Percentiles rank a stretch among this genome's conserved stretches.
These are phyloP conservation scores for Oryza glaberrima DNA, from an alignment of 176 grass and related monocot genomes.

Conservation along the genomic window DNA sequence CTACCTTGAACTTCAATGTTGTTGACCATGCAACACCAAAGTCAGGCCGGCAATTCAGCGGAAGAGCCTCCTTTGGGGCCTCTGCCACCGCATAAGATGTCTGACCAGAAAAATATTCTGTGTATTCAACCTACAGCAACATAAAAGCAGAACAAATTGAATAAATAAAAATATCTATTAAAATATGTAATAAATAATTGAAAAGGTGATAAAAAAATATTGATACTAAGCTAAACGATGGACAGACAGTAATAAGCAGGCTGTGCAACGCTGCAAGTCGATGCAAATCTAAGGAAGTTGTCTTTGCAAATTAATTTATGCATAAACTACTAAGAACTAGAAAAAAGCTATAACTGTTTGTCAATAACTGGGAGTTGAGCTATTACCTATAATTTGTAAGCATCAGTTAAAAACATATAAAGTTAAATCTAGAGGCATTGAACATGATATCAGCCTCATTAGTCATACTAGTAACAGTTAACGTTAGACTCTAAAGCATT, in stretches of 20 bases:
- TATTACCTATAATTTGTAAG: neutral
- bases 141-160: slow-evolving; percentile 28
- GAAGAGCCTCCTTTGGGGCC: slow-evolving; percentile 88
- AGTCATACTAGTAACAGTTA: neutral
- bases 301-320: neutral
- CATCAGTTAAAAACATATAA: neutral
- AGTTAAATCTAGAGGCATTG: slow-evolving; percentile 2
- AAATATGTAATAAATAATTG: neutral
- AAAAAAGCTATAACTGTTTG: slow-evolving; percentile 17
- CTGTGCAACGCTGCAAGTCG: neutral
- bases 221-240: neutral
- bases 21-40: slow-evolving; percentile 76
- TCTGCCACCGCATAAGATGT: slow-evolving; percentile 83
- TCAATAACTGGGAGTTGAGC: neutral
- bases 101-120: slow-evolving; percentile 95
- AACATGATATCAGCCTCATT: neutral
- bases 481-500: neutral
- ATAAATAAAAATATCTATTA: slow-evolving; percentile 24
- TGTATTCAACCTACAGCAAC: slow-evolving; percentile 81
- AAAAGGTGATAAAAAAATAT: neutral
- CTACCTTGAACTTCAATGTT: slow-evolving; percentile 84
- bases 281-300: neutral
- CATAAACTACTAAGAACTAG: neutral
- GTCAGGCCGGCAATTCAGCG: slow-evolving; percentile 78
- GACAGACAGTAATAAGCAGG: neutral